Evolutionary conservation across 2,329 filamentous ascomycete species (phyloP), one percentile per base, ranked within the genome.

Genomic region (Clarireedia monteithiana): DNA sequence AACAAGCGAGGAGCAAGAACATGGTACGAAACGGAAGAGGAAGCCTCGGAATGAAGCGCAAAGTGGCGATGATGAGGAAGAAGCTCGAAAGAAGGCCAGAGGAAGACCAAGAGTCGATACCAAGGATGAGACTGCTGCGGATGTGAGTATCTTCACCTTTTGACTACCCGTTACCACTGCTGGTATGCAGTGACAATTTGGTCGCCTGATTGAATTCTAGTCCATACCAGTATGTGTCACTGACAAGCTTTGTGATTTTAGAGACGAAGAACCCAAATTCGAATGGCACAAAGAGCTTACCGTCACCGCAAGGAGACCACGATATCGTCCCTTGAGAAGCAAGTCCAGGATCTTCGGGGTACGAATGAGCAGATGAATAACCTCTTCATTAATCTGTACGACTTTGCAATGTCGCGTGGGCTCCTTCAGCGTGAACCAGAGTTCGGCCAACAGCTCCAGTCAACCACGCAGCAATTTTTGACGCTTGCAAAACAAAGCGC

Each of bases 251-350:
- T 20, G 14, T 59, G 66, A 58, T 67, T 48, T 30, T 27, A 88
- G 87, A 85, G 89, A 59, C 86, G 91, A 52, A 82, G 91, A 54
- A 92, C 89, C 5, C 91, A 96, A 68, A 94, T 96, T 60, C 84
- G 91, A 24, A 79, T 92, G 54, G 91, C 91, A 2, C 91, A 95
- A 69, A 78, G 90, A 62, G 89, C 89, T 0, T 95, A 95, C 67
- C 83, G 91, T 15, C 83, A 87, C 65, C 84, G 91, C 51, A 95
- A 95, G 71, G 91, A 95, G 67, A 85, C 80, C 23, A 87, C 88
- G 5, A 92, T 95, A 55, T 79, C 82, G 27, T 82, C 81, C 1
- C 76, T 95, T 10, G 85, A 90, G 67, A 78, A 81, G 53, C 79
- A 85, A 59, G 88, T 92, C 26, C 75, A 83, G 53, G 77, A 81